A percentile compares a stretch with the other conserved stretches of the same genome.
Evolutionary conservation across 2,329 filamentous ascomycete species (phyloP).

Genomic region (Coniochaeta prunicola): DNA sequence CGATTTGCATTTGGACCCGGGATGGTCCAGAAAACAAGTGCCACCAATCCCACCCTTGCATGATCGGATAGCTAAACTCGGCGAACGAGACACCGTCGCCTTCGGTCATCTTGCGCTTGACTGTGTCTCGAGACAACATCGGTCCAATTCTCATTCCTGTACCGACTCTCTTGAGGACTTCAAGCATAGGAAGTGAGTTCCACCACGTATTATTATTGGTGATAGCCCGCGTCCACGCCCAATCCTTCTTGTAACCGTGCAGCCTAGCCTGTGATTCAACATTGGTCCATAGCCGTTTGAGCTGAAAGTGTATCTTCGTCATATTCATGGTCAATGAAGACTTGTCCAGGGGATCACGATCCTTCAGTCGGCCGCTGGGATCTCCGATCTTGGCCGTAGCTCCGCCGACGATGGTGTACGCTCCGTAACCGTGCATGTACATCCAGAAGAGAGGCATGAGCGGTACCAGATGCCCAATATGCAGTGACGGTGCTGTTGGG

Average conservation of each 20-base stretch:
- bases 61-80: conserved; percentile 86
- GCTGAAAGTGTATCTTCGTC: conserved; percentile 60
- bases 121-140: conserved; percentile 86
- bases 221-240: conserved; percentile 60
- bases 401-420: conserved; percentile 62
- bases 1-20: conserved; percentile 77
- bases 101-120: conserved; percentile 74
- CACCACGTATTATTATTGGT: conserved; percentile 84
- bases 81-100: conserved; percentile 91
- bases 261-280: conserved; percentile 59
- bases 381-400: conserved; percentile 75
- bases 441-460: conserved; percentile 82
- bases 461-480: conserved; percentile 73
- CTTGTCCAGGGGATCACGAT: conserved; percentile 45
- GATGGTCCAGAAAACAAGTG: conserved; percentile 58
- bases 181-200: conserved; percentile 61
- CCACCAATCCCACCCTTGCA: conserved; percentile 98
- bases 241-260: conserved; percentile 56
- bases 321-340: conserved; percentile 55
- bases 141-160: conserved; percentile 69
- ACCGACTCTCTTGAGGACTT: conserved; percentile 70
- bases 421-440: conserved; percentile 66
- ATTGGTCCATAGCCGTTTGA: conserved; percentile 67
- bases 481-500: conserved; percentile 71
- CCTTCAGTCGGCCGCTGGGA: conserved; percentile 61